Base-by-base conservation (phyloP, 306 rosid genomes). In the Prunus mume region DNA sequence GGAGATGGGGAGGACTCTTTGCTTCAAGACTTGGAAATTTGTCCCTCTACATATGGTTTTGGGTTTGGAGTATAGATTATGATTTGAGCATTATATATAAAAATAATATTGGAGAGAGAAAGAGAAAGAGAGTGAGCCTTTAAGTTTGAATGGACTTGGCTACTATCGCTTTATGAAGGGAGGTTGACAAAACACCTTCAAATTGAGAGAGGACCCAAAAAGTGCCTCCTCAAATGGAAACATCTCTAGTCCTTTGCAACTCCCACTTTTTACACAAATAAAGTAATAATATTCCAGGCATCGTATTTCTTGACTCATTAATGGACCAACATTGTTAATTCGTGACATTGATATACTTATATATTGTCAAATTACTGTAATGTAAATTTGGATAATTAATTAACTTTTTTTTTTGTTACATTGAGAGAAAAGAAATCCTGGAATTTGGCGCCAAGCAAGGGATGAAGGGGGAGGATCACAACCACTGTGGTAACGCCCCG, bases 151-250 rank as follows among this genome's bases (percentile, higher is more conserved):
- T 75, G 74, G 83, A 75, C 80, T 81, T 73, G 69, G 86, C 56
- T 74, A 69, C 49, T 54, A 77, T 91, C 85, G 85, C 91, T 85
- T 87, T 87, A 65, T 84, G 78, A 85, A 87, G 87, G 81, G 82
- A 81, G 87, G 93, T 91, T 87, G 97, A 93, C 97, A 87, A 89
- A 83, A 67, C 79, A 88, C 70, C 88, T 82, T 83, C 90, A 91
- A 85, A 88, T 90, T 13, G 68, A 76, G 54, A 88, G 80, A 83
- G 43, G 43, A 38, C 80, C 81, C 58, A 69, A 81, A 85, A 85
- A 83, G 90, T 90, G 95, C 88, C 86, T 83, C 89, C 90, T 72
- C 83, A 81, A 71, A 56, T 54, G 88, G 89, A 85, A 84, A 88
- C 96, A 90, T 84, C 71, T 80, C 58, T 24, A 41, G 76, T 77